Evolutionary conservation across 805 yeast genomes (phyloP).

Genomic region (Candida tibetensis): DNA sequence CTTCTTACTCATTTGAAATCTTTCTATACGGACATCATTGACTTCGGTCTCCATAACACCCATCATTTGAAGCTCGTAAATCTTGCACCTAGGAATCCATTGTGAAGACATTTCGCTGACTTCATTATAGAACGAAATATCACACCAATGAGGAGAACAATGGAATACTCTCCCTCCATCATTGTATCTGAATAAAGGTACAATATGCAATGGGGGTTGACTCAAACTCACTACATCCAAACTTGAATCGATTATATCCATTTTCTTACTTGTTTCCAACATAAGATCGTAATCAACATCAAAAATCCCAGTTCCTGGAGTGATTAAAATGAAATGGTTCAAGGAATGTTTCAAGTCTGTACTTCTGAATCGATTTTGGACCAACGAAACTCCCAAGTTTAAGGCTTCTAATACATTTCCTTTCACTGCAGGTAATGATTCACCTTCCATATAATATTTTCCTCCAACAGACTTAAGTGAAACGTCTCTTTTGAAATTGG

Average conservation of each 20-base stretch:
- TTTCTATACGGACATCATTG: slow-evolving; percentile 63
- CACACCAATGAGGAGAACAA: slow-evolving; percentile 94
- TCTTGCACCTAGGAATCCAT: slow-evolving; percentile 94
- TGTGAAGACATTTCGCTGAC: slow-evolving; percentile 42
- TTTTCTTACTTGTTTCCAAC: slow-evolving; percentile 68
- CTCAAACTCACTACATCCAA: slow-evolving; percentile 86
- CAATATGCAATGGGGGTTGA: slow-evolving; percentile 87
- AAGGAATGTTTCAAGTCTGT: slow-evolving; percentile 87
- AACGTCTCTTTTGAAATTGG: slow-evolving; percentile 74
- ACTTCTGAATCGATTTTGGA: slow-evolving; percentile 74
- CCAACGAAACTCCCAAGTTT: slow-evolving; percentile 74
- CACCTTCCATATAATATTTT: slow-evolving; percentile 21
- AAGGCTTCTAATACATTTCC: slow-evolving; percentile 88
- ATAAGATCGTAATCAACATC: slow-evolving; percentile 85
- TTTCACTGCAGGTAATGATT: slow-evolving; percentile 79
- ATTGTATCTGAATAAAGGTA: slow-evolving; percentile 77
- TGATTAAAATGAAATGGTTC: slow-evolving; percentile 81
- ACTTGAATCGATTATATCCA: slow-evolving; percentile 77
- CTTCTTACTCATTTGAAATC: slow-evolving; percentile 40
- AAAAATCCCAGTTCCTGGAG: slow-evolving; percentile 91
- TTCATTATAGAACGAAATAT: slow-evolving; percentile 85
- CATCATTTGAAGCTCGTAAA: slow-evolving; percentile 97
- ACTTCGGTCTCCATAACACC: slow-evolving; percentile 92
- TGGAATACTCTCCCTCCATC: slow-evolving; percentile 52
- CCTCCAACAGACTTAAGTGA: slow-evolving; percentile 40